A percentile compares a stretch with the other conserved stretches of the same genome.
phyloP scores from a whole-genome alignment of 495 filamentous ascomycete species.

The Neurospora sp. region DNA sequence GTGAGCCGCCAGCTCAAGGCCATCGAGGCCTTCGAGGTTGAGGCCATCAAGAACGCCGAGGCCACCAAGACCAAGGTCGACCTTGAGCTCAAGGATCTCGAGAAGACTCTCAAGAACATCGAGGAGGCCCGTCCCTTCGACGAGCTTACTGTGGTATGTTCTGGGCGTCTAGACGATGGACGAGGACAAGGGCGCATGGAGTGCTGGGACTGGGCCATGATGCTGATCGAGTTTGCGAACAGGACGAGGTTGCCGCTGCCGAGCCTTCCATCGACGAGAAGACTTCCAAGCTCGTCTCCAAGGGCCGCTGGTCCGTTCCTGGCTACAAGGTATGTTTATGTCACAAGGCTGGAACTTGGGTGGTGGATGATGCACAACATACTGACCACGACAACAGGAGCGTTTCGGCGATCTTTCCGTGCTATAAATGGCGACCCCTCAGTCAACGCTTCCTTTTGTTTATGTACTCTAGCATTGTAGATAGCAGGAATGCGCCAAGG shows the following conservation, averaged over 20 bases:
- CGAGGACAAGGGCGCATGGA: not conserved
- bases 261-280: slow-evolving; percentile 94
- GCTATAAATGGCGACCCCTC: slow-evolving; percentile 49
- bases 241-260: slow-evolving; percentile 91
- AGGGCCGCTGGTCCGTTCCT: slow-evolving; percentile 93
- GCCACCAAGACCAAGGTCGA: slow-evolving; percentile 93
- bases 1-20: slow-evolving; percentile 86
- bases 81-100: slow-evolving; percentile 78
- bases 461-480: slow-evolving; percentile 53
- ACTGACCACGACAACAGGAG: slow-evolving; percentile 49
- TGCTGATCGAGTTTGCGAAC: slow-evolving; percentile 11
- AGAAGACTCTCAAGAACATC: slow-evolving; percentile 93
- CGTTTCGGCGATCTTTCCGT: slow-evolving; percentile 95
- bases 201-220: not conserved
- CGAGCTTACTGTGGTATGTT: slow-evolving; percentile 87
- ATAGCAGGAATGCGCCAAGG: slow-evolving; percentile 29
- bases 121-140: slow-evolving; percentile 94
- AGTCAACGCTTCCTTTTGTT: slow-evolving; percentile 28
- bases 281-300: slow-evolving; percentile 82
- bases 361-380: not conserved
- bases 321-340: slow-evolving; percentile 81
- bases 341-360: slow-evolving; percentile 1
- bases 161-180: not conserved
- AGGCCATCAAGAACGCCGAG: slow-evolving; percentile 93
- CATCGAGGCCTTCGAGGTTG: slow-evolving; percentile 93